phyloP scores from a whole-genome alignment of 257 asterid genomes.

The Jacaranda mimosifolia region DNA sequence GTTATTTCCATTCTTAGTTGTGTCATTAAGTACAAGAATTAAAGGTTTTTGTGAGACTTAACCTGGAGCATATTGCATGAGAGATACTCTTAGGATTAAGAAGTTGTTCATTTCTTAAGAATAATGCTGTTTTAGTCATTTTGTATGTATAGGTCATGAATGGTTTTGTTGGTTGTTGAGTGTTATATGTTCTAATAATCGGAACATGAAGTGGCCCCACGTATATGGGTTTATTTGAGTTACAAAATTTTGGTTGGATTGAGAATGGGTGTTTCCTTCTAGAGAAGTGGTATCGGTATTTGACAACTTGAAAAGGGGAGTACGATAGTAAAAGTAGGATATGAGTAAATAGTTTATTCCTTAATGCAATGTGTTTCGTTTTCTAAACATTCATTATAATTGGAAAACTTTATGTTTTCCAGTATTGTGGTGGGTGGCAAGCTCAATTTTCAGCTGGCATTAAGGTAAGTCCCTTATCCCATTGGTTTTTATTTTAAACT shows the following conservation, averaged over 20 bases:
- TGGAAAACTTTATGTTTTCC: slow-evolving; percentile 41
- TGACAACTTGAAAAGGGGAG: slow-evolving; percentile 27
- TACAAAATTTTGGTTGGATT: slow-evolving; percentile 20
- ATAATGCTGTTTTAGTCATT: slow-evolving; percentile 10
- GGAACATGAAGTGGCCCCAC: slow-evolving; percentile 16
- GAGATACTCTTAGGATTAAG: neutral
- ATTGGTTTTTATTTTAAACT: slow-evolving; percentile 15
- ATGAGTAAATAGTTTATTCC: slow-evolving; percentile 26
- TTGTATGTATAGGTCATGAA: neutral
- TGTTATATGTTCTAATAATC: slow-evolving; percentile 17
- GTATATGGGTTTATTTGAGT: slow-evolving; percentile 24
- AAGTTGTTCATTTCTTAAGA: slow-evolving; percentile 13
- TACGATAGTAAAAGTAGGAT: slow-evolving; percentile 20
- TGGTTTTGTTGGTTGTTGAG: slow-evolving; percentile 11
- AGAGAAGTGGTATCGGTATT: slow-evolving; percentile 18
- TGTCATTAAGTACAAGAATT: slow-evolving; percentile 28
- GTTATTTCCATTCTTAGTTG: neutral
- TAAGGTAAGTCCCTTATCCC: slow-evolving; percentile 60
- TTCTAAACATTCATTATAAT: slow-evolving; percentile 33
- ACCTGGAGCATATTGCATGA: slow-evolving; percentile 5
- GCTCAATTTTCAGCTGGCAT: slow-evolving; percentile 89
- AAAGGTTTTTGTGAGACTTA: slow-evolving; percentile 5
- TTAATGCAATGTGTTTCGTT: slow-evolving; percentile 17
- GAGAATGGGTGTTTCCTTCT: slow-evolving; percentile 20
- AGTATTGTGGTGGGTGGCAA: slow-evolving; percentile 79